Base-by-base conservation (phyloP, 495 filamentous ascomycete species). In the Neurospora sp. region DNA sequence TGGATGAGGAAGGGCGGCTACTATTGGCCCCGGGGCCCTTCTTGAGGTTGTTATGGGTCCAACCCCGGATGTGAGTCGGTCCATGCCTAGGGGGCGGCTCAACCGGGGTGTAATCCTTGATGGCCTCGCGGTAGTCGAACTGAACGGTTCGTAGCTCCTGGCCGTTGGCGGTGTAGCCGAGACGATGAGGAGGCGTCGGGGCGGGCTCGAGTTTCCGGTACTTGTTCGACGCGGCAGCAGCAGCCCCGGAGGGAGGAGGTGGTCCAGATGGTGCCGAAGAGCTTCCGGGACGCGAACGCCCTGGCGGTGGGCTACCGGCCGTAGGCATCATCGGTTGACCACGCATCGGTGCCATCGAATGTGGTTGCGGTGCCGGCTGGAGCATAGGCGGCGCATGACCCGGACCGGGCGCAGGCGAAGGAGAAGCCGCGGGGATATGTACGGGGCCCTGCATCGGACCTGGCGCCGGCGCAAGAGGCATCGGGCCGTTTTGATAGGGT, bases 141-240 rank as follows among this genome's bases (percentile, higher is more conserved):
- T 81, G 84, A 0, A 85, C 82, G 3, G 85, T 85, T 38, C 83
- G 76, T 8, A 86, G 81, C 69, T 85, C 85, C 27, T 80, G 77
- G 20, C 81, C 81, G 69, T 82, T 85, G 68, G 72, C 76, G 1
- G 76, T 73, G 76, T 81, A 83, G 2, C 81, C 79, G 3, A 76
- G 69, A 5, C 85, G 81, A 73, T 85, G 84, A 4, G 84, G 81
- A 0, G 83, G 82, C 1, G 84, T 82, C 1, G 85, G 85, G 3
- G 85, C 85, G 3, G 85, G 84, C 41, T 84, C 82, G 11, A 86
- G 82, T 74, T 82, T 85, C 22, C 85, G 83, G 75, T 84, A 85
- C 68, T 85, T 85, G 11, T 76, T 75, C 1, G 75, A 71, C 0
- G 75, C 41, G 31, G 73, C 69, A 16, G 72, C 69, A 16, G 72